Evolutionary conservation across 2,329 filamentous ascomycete species (phyloP), one percentile per base, ranked within the genome.

Genomic region (Cladosporium colombiae): DNA sequence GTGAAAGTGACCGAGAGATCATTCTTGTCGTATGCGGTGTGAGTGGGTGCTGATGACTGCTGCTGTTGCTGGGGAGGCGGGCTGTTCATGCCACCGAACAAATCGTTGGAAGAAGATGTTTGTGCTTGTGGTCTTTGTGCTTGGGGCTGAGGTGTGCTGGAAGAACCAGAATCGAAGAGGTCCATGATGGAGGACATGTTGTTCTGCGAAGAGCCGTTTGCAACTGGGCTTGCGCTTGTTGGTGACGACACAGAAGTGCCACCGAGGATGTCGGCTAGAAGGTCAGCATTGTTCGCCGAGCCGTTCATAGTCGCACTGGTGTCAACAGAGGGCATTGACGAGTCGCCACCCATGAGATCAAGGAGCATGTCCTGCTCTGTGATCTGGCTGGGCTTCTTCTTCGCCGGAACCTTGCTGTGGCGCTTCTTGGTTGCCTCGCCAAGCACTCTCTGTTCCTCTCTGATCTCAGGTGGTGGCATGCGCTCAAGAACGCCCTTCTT

Each of bases 381-480:
- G 49, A 91, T 91, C 79, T 96, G 95, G 68, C 89, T 84, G 31
- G 88, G 85, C 74, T 87, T 87, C 79, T 90, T 93, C 66, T 92
- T 88, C 76, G 91, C 92, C n/a, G 85, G 76, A 66, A 87, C 84
- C 58, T 86, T 80, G 63, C 79, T 78, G 55, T 74, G 70, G 57
- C 81, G 77, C 72, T 81, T 81, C 70, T 78, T 77, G 46, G 87
- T 83, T 1, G 92, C 89, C 73, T 94, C 91, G 52, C 93, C 93
- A 21, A 99, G 83, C 3, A 97, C 93, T 67, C 94, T 86, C 64
- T 95, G 94, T 77, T 96, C 92, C 77, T 99, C 95, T 70, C 94
- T 92, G 74, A 99, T 98, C 78, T 98, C 94, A 10, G 95, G 95
- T 1, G 95, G 88, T 8, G 95, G 95, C 96, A 99, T 99, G 78